Conservation (phyloP, 495 filamentous ascomycete species). For the Cetradonia linearis region DNA sequence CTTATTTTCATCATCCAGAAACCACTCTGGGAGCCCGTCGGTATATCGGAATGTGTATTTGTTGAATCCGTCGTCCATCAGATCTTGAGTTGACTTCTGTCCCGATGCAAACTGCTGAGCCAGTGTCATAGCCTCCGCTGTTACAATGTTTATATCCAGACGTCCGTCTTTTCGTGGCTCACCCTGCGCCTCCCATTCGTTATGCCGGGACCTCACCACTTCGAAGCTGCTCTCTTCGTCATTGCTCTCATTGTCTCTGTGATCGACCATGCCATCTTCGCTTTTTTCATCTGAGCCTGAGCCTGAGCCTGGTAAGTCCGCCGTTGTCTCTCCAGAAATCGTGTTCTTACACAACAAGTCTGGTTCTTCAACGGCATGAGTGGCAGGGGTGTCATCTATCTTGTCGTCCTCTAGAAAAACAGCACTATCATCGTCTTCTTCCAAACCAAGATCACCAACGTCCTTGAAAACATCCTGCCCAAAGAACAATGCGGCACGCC, state of each 20-base stretch:
- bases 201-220: slow-evolving; percentile 31
- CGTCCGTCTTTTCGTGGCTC: slow-evolving; percentile 59
- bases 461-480: slow-evolving; percentile 89
- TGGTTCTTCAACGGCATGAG: slow-evolving; percentile 1
- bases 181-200: slow-evolving; percentile 54
- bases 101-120: slow-evolving; percentile 85
- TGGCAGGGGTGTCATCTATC: slow-evolving; percentile 20
- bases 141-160: slow-evolving; percentile 92
- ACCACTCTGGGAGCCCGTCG: slow-evolving; percentile 96
- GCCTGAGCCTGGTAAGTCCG: not conserved
- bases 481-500: slow-evolving; percentile 80
- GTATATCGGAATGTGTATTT: slow-evolving; percentile 81
- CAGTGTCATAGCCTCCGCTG: slow-evolving; percentile 97
- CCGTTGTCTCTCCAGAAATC: not conserved
- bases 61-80: slow-evolving; percentile 88
- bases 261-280: slow-evolving; percentile 2
- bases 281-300: not conserved
- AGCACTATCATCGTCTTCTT: slow-evolving; percentile 39
- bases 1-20: slow-evolving; percentile 80
- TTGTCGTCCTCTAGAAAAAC: slow-evolving; percentile 37
- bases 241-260: slow-evolving; percentile 27
- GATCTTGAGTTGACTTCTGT: slow-evolving; percentile 61
- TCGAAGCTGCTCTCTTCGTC: slow-evolving; percentile 36
- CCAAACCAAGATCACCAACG: slow-evolving; percentile 51
- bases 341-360: not conserved